phyloP scores from a whole-genome alignment of 208 protist genomes.

The Endotrypanum monterogeii region DNA sequence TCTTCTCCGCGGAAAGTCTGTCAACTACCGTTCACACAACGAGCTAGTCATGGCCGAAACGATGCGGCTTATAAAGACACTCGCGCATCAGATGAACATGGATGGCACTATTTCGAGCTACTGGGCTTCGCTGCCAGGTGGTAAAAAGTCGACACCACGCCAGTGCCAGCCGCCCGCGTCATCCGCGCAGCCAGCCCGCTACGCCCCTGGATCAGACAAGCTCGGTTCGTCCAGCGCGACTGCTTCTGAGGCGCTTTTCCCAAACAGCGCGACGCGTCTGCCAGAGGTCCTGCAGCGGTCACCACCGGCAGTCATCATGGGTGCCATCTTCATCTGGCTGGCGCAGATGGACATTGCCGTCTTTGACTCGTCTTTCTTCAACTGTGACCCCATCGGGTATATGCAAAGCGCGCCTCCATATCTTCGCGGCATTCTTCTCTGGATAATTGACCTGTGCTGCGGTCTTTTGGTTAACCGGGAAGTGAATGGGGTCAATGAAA shows the following conservation, averaged over 20 bases:
- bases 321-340: slow-evolving; percentile 73
- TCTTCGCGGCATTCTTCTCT: slow-evolving; percentile 69
- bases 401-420: slow-evolving; percentile 70
- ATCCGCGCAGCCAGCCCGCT: slow-evolving; percentile 67
- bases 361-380: slow-evolving; percentile 66
- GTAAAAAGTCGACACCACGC: slow-evolving; percentile 32
- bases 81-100: slow-evolving; percentile 63
- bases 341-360: slow-evolving; percentile 65
- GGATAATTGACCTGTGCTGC: slow-evolving; percentile 73
- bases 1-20: slow-evolving; percentile 57
- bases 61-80: slow-evolving; percentile 50
- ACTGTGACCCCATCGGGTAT: slow-evolving; percentile 74
- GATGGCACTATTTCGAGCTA: slow-evolving; percentile 57
- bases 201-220: slow-evolving; percentile 63
- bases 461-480: slow-evolving; percentile 63
- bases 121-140: slow-evolving; percentile 52
- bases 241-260: slow-evolving; percentile 47
- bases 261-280: slow-evolving; percentile 62
- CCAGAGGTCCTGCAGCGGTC: slow-evolving; percentile 67
- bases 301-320: slow-evolving; percentile 71
- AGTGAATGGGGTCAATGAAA: slow-evolving; percentile 64
- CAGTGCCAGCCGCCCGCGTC: slow-evolving; percentile 54
- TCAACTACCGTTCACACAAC: slow-evolving; percentile 68
- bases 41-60: slow-evolving; percentile 67
- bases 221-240: slow-evolving; percentile 43